Base-by-base conservation (phyloP, 768 basidiomycete genomes). In the Mrakia gelida region DNA sequence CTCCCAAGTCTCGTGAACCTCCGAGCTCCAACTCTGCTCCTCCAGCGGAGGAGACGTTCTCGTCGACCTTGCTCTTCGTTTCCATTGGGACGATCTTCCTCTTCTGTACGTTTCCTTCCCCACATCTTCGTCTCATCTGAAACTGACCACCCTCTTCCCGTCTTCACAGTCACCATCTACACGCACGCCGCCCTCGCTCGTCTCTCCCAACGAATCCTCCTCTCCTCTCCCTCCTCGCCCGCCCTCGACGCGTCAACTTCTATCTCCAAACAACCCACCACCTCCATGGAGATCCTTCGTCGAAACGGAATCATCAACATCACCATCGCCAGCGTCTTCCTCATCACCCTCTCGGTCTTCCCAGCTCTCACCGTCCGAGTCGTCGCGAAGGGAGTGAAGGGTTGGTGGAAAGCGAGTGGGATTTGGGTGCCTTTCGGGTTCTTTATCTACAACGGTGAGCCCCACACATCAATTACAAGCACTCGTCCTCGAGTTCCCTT, bases 21-120 rank as follows among this genome's bases (percentile, higher is more conserved):
- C 98, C 96, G 88, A 98, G 88, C 83, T 90, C 88, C 84, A 98
- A 96, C 34, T 89, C 92, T 76, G 88, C 92, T 83, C 93, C 92
- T 6, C 81, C 84, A 38, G 82, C 84, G 3, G 43, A 84, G 75
- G 84, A 80, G 75, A 80, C 75, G 43, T 87, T 56, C 30, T 43
- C n/a, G 28, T 28, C 63, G 52, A 38, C 43, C 38, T 49, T 75
- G 23, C 21, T n/a, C 30, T 62, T 41, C 23, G 28, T 81, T 81
- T 62, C 59, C 30, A 73, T 43, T 23, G 67, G 67, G 8, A 70
- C 67, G 0, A 16, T 70, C 34, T 70, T 70, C 67, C 67, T 70
- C 21, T 70, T 70, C 38, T 70, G 67, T 70, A n/a, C n/a, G n/a
- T n/a, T n/a, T n/a, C n/a, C n/a, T n/a, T n/a, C n/a, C n/a, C n/a